Base-by-base conservation (phyloP, 495 filamentous ascomycete species). In the Penicillium canescens region DNA sequence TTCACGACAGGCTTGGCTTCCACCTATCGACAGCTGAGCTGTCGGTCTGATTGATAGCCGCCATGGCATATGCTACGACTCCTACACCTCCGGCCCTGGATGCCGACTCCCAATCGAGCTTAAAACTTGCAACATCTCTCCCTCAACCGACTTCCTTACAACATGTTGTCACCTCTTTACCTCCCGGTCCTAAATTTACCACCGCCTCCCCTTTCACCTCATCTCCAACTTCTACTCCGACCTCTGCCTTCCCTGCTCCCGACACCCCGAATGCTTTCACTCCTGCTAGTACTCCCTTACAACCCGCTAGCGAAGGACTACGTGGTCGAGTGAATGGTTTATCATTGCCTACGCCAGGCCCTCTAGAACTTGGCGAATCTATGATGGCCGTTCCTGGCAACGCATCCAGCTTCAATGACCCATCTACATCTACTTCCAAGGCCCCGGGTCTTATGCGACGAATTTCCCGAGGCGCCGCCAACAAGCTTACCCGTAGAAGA, bases 401-500 rank as follows among this genome's bases (percentile, higher is more conserved):
- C 51, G 53, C 66, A 38, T 65, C 65, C 18, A 69, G 66, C 47
- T 68, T 72, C n/a, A 78, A 69, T 50, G 81, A 83, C n/a, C 75
- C 81, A 63, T 69, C 76, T 50, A 75, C 79, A 39, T 72, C 78
- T 7, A 69, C 81, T 24, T 57, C 70, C 12, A 73, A 82, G 60
- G 78, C 74, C 5, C 76, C 84, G 3, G 80, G 84, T 23, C 62
- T 90, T 48, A 86, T 90, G 56, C 78, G 87, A 38, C 72, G 85
- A 51, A 76, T 89, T 21, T 89, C 86, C 4, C 75, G 79, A n/a
- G 83, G 85, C 26, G 84, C 84, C 4, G 78, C 78, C 35, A 86
- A 81, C 59, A 86, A 82, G 53, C 71, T 88, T 21, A 78, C 70
- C 5, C 69, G 82, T 38, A 82, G 92, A 47, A 83, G 88, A 44